Base-by-base conservation (phyloP, 352 stramenopile genomes). In the Pythium rhizo-oryzae region DNA sequence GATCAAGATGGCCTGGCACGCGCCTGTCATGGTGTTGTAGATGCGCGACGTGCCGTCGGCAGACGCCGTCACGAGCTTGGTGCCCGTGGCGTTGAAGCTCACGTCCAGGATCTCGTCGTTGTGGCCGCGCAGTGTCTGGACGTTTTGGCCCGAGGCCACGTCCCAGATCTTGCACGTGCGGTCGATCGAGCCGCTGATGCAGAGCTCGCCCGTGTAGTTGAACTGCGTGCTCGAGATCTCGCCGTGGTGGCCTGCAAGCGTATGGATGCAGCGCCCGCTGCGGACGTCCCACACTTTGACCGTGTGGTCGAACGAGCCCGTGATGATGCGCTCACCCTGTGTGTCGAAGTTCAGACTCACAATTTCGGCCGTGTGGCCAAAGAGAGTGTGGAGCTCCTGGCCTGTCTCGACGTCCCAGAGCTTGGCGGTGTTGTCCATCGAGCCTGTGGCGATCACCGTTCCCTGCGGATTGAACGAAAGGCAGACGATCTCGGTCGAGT, bases 81-180 rank as follows among this genome's bases (percentile, higher is more conserved):
- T 97, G 19, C 92, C 92, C 8, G 91, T 98, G n/a, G 87, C 82
- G 69, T 98, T 98, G 80, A 98, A 98, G 66, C 81, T 90, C 63
- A 99, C 96, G 71, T 99, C 94, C 52, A 98, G 73, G 44, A 99
- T 98, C 75, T 98, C 93, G 71, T 98, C 95, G 62, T 98, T 98
- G 79, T 99, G 94, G 8, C 95, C 95, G 8, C 93, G 84, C 46
- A 98, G 76, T 9, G 94, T 98, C 78, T 94, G 89, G 21, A 98
- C 78, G 63, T 97, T 98, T 53, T 97, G 87, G 15, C 94, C 93
- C 9, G 80, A 95, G 15, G 77, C 81, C 3, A 98, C 91, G 62
- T 98, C 93, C 90, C 90, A 97, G 59, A 98, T 94, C 85, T 98
- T 98, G 77, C 90, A 97, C 1, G 93, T 98, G 21, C 91, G 84